phyloP scores from a whole-genome alignment of 441 rosid genomes.

The Syzygium syzygioides region DNA sequence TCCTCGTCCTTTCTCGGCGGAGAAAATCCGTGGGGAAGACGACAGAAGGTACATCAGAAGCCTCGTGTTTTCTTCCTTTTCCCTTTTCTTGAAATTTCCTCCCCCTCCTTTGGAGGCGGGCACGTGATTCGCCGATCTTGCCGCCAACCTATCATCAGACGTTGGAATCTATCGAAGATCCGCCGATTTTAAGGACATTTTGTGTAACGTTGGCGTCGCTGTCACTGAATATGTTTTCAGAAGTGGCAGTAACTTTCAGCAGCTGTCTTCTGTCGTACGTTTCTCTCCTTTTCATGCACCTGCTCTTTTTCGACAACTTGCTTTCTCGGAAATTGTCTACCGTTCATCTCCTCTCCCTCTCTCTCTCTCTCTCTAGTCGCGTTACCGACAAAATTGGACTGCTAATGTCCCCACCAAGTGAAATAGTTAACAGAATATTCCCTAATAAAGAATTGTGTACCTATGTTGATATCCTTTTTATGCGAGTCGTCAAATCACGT shows the following conservation, averaged over 20 bases:
- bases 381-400: not conserved
- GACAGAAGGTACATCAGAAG: not conserved
- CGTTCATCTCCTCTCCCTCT: not conserved
- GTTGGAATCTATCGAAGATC: not conserved
- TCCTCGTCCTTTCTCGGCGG: not conserved
- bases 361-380: not conserved
- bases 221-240: not conserved
- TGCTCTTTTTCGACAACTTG: not conserved
- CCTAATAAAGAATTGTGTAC: not conserved
- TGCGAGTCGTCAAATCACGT: not conserved
- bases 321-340: not conserved
- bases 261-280: not conserved
- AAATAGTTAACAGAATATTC: not conserved
- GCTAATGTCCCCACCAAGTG: not conserved
- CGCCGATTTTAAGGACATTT: not conserved
- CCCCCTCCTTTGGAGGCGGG: not conserved
- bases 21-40: not conserved
- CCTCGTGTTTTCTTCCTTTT: not conserved
- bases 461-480: not conserved
- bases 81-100: not conserved
- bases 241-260: not conserved
- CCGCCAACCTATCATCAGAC: not conserved
- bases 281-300: not conserved
- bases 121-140: not conserved
- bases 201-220: not conserved